These are phyloP conservation scores for Umbelopsis vinacea DNA, from an alignment of 192 early-diverging fungal genomes.

Conservation along the genomic window DNA sequence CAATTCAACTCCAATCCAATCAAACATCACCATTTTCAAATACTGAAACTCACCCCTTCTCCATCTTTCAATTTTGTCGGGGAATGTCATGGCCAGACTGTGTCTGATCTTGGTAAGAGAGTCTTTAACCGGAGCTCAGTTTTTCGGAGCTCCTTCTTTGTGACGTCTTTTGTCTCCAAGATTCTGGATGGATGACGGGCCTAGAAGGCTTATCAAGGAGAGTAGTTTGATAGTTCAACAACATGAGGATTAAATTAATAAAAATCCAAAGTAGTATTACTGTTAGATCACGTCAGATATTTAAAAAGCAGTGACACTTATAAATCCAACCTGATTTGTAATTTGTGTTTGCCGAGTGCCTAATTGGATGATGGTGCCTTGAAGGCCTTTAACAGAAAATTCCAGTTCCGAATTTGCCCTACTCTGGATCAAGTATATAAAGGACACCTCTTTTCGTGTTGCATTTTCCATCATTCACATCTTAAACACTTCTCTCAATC, in stretches of 20 bases:
- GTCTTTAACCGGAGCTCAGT: no score
- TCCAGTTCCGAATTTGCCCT: slow-evolving; percentile 12
- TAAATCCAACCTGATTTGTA: background rate
- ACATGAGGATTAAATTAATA: no score
- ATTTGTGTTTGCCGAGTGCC: background rate
- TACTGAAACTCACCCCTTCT: background rate
- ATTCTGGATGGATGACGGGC: no score
- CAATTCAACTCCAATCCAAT: background rate
- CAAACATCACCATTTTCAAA: background rate
- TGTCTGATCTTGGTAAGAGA: no score
- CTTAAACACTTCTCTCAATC: background rate
- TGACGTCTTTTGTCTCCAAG: no score
- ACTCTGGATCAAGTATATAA: background rate
- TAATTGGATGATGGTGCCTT: background rate
- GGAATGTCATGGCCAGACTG: no score
- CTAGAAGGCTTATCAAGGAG: no score
- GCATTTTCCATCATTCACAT: background rate
- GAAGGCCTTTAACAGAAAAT: background rate
- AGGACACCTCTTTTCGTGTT: background rate
- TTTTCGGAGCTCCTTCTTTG: no score
- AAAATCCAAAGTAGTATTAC: no score
- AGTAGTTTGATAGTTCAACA: no score
- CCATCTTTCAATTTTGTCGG: background rate
- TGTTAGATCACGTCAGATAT: no score
- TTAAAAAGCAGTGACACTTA: no score